Base-by-base conservation (phyloP, 1,284 basidiomycete species). In the Moniliophthora roreri region DNA sequence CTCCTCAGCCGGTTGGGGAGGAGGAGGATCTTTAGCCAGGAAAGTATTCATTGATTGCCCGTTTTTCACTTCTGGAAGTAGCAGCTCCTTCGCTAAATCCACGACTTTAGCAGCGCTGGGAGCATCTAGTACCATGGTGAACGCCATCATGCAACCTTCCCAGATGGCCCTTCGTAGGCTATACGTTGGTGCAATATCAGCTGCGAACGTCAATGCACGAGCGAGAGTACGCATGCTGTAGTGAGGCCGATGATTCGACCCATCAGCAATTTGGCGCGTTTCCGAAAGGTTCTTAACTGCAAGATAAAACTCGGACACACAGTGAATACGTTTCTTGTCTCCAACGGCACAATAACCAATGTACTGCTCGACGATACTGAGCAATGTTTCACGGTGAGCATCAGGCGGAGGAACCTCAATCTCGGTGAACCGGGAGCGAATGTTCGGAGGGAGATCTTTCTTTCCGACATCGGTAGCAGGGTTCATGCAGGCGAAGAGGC, bases 401-500 rank as follows among this genome's bases (percentile, higher is more conserved):
- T 99, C 97, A 1, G 97, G 96, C 11, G 96, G 84, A 11, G 91
- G 85, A 3, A 98, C 95, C 65, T 96, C 95, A 48, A 99, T 84
- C 70, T 99, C 97, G 1, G 95, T 98, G 74, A 99, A 99, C 28
- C 92, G 85, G 6, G 89, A 85, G 34, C 96, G 87, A 44, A 99
- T 89, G 61, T 90, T 90, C 0, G 91, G 86, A 9, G 94, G 93
- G 1, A 99, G 84, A 63, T 98, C 96, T 64, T 95, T 96, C 78
- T 99, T 99, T 51, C 97, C 97, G 18, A 98, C 93, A 60, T 99
- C 97, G 2, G 96, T 99, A 0, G 97, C 97, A 1, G 97, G 97
- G 66, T 99, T 99, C 97, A 99, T 99, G 68, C 97, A 99, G 1
- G 95, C 95, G 64, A 99, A 99, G 7, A 99, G 76, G 23, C 96